Base-by-base conservation (phyloP, 257 asterid genomes). In the Anisodus acutangulus region DNA sequence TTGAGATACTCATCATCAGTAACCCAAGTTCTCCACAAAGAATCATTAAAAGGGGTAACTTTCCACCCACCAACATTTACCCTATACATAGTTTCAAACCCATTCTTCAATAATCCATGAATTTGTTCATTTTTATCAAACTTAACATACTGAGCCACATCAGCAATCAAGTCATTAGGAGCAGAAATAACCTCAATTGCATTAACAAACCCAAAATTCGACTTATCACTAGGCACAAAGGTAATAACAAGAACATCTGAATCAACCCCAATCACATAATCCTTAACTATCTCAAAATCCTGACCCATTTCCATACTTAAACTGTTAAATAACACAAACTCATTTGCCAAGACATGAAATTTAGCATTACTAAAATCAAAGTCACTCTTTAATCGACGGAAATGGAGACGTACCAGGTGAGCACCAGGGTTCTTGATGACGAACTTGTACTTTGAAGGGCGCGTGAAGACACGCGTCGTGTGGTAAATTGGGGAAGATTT, bases 21-120 rank as follows among this genome's bases (percentile, higher is more conserved):
- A 9, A 92, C 83, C 99, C 98, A 96, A 57, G 97, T 92, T 79
- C 98, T 94, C 98, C 98, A 94, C 31, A 96, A 22, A 15, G 98
- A 93, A 87, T 97, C 99, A 47, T 97, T 97, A 71, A 93, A 97
- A 57, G 99, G 99, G 3, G 98, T 97, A 81, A 97, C 94, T 85
- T 93, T 93, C 82, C 88, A 86, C 15, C 99, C 99, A 16, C 98
- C 99, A 0, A 95, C 90, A 53, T 90, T 95, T 85, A 94, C 89
- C 78, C 98, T 92, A 57, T 92, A 85, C 89, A 93, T 87, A 64
- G 96, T 91, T 88, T 95, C 99, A 31, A 92, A 91, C 4, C 94
- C 97, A 62, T 87, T 91, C 82, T 84, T 89, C 95, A 89, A 68
- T 49, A 95, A 71, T 9, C 98, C 97, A 67, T 68, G 19, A 63